A percentile compares a stretch with the other conserved stretches of the same genome.
Conservation (phyloP, 306 rosid genomes). For the Pterocarpus santalinus region DNA sequence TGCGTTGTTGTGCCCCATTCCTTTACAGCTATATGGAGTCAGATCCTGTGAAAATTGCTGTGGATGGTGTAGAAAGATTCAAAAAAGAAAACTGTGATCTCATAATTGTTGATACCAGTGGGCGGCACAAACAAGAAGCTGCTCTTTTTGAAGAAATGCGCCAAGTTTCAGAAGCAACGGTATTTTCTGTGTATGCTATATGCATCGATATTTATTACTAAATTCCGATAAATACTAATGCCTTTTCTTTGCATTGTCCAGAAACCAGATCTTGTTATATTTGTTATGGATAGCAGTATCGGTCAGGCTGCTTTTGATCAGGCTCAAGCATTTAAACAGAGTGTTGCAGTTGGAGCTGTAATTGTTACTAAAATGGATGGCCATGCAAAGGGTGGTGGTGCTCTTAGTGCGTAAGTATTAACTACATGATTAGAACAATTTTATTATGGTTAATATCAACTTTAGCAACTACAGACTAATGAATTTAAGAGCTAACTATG, state of each 20-base stretch:
- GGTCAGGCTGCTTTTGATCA: constrained; percentile 92
- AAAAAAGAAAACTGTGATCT: constrained; percentile 83
- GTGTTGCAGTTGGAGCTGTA: constrained; percentile 83
- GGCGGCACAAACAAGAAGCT: constrained; percentile 86
- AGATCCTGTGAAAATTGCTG: constrained; percentile 80
- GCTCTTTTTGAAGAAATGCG: constrained; percentile 92
- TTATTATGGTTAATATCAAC: neutral
- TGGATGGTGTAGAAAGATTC: constrained; percentile 80
- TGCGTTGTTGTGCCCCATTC: constrained; percentile 16
- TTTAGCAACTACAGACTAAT: constrained; percentile 29
- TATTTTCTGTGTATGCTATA: constrained; percentile 41
- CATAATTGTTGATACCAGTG: constrained; percentile 85
- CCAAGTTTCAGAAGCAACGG: constrained; percentile 90
- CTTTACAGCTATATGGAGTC: constrained; percentile 72
- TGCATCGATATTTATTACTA: neutral
- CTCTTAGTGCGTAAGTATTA: constrained; percentile 84
- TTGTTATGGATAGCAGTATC: constrained; percentile 89
- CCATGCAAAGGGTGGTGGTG: constrained; percentile 89
- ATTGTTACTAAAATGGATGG: constrained; percentile 87
- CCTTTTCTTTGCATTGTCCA: constrained; percentile 48
- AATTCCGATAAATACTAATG: constrained; percentile 14
- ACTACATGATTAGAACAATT: neutral
- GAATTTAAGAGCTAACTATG: constrained; percentile 29
- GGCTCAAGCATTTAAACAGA: constrained; percentile 83
- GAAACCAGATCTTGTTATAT: constrained; percentile 86